Evolutionary conservation across 2,329 filamentous ascomycete species (phyloP).

Genomic region (Clathrospora elynae): DNA sequence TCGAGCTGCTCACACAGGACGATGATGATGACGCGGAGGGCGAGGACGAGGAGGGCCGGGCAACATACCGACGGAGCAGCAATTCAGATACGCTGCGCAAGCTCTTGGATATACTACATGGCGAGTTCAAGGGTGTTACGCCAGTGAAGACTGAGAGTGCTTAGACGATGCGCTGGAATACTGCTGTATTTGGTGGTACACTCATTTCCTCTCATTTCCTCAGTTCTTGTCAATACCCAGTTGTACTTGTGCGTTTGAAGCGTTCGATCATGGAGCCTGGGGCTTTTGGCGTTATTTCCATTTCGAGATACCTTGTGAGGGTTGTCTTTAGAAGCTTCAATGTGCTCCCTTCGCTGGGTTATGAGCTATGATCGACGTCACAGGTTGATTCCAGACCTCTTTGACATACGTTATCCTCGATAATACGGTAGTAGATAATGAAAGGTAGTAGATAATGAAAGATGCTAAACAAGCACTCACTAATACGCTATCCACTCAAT

Average conservation of each 20-base stretch:
- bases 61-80: constrained; percentile 30
- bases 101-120: constrained; percentile 47
- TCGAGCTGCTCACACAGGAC: constrained; percentile 46
- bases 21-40: constrained; percentile 41
- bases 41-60: constrained; percentile 33
- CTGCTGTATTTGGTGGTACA: too few species aligned
- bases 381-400: too few species aligned
- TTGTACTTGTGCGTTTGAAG: constrained; percentile 12
- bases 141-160: constrained; percentile 31
- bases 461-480: too few species aligned
- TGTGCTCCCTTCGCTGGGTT: too few species aligned
- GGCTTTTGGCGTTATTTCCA: constrained; percentile 15
- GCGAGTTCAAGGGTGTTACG: constrained; percentile 38
- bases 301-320: neutral
- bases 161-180: too few species aligned
- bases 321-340: too few species aligned
- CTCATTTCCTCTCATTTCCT: constrained; percentile 3
- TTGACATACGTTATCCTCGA: too few species aligned
- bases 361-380: too few species aligned
- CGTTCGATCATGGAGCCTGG: constrained; percentile 20
- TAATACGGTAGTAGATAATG: too few species aligned
- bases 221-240: constrained; percentile 21
- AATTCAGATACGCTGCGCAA: constrained; percentile 47
- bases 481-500: too few species aligned
- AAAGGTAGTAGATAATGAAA: too few species aligned